Base-by-base conservation (phyloP, 495 filamentous ascomycete genomes). In the Lasiosphaeria miniovina region DNA sequence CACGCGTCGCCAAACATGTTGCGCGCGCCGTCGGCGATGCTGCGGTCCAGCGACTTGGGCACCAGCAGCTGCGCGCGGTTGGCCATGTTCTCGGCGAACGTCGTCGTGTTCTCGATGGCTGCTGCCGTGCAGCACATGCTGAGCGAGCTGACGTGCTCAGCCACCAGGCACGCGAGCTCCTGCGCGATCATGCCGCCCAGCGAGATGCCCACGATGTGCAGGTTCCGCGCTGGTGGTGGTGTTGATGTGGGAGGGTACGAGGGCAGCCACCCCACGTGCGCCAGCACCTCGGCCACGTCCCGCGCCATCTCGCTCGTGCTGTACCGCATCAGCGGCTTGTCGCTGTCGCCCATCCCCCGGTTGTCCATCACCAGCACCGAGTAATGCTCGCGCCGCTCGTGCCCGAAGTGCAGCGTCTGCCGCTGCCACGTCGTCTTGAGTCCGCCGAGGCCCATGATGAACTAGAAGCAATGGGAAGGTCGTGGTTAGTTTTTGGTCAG, bases 151-250 rank as follows among this genome's bases (percentile, higher is more conserved):
- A 95, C 78, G 24, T 86, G 76, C 2, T 77, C 62, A 1, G 90
- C 88, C 43, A 85, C 83, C 4, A 85, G 75, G 57, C 78, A 78
- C 15, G 82, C 88, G 45, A 90, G 64, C 71, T 96, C 91, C 73
- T 95, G 91, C 12, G 88, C 86, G 68, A 96, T 94, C 91, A 96
- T 95, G 62, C 91, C 89, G 57, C 89, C 89, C 75, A 93, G 86
- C 49, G 83, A 87, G 36, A 90, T 82, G 48, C 91, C 91, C 51
- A 90, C 76, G 33, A 94, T 68, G 71, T 96, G 83, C 6, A 96
- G 61, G 49, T 79, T 71, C 38, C 85, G 48, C 36, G 32, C 3
- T 6, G 51, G n/a, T 59, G 63, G 54, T 17, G 57, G 53, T 53
- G 68, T 54, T 34, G 9, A 49, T 43, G 36, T 34, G 53, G 36